Conservation (phyloP, 495 filamentous ascomycete genomes). For the Thozetella sp. region DNA sequence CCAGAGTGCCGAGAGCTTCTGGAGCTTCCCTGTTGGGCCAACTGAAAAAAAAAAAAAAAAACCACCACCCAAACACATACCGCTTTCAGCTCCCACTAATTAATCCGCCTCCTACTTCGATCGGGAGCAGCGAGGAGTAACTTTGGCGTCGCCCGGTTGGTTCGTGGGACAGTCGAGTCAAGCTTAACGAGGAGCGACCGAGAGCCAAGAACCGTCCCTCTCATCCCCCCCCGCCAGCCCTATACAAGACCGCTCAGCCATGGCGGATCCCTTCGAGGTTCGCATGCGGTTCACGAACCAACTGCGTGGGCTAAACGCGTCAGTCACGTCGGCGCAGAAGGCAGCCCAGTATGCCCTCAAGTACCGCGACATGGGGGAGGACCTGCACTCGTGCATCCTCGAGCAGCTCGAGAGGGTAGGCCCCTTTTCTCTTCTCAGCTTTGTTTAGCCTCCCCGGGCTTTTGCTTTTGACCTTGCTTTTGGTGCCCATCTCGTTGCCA, state of each 20-base stretch:
- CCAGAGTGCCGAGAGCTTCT: not conserved
- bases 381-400: conserved; percentile 94
- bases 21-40: not conserved
- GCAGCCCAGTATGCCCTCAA: conserved; percentile 93
- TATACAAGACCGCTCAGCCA: too few species aligned
- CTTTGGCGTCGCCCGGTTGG: too few species aligned
- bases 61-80: conserved; percentile 1
- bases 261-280: conserved; percentile 97
- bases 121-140: not conserved
- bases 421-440: not conserved
- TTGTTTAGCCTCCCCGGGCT: not conserved
- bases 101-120: not conserved
- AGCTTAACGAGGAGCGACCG: too few species aligned
- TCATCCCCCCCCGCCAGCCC: too few species aligned
- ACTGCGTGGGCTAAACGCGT: conserved; percentile 86
- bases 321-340: conserved; percentile 84
- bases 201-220: too few species aligned
- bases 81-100: not conserved
- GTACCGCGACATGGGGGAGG: conserved; percentile 90
- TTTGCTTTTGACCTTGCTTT: conserved; percentile 1
- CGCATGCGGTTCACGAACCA: conserved; percentile 93
- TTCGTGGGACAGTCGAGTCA: too few species aligned
- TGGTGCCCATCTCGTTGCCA: not conserved
- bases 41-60: not conserved
- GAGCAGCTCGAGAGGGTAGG: conserved; percentile 87